Conservation (phyloP, 352 stramenopile species). For the Phytophthora litchii region DNA sequence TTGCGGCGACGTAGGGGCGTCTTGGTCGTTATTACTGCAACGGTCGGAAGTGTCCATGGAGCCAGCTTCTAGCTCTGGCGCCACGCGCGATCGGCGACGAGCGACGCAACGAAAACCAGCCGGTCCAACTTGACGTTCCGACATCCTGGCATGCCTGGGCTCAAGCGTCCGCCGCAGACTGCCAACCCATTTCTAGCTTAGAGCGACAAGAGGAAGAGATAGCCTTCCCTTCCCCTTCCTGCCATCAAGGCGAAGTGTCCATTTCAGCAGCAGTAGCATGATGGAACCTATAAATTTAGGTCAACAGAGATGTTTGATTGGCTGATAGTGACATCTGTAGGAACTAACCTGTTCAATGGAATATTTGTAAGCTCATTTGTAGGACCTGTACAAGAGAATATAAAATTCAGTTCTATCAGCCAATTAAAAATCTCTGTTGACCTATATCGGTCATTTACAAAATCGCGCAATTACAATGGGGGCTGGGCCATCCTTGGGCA, state of each 20-base stretch:
- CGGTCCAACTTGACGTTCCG: slow-evolving; percentile 22
- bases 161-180: slow-evolving; percentile 2
- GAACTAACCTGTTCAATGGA: too few relatives aligned
- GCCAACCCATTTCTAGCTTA: slow-evolving; percentile 11
- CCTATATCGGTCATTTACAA: too few relatives aligned
- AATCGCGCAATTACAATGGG: slow-evolving; percentile 34
- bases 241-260: too few relatives aligned
- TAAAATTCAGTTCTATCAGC: neutral
- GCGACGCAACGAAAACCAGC: slow-evolving; percentile 16
- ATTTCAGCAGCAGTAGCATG: too few relatives aligned
- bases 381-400: too few relatives aligned
- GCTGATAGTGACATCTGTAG: too few relatives aligned
- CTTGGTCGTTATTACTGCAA: slow-evolving; percentile 19
- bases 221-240: neutral
- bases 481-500: slow-evolving; percentile 51
- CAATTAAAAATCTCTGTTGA: slow-evolving; percentile 8
- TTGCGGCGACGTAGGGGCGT: neutral
- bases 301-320: too few relatives aligned
- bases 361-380: too few relatives aligned
- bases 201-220: neutral
- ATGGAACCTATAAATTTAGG: too few relatives aligned
- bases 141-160: slow-evolving; percentile 4
- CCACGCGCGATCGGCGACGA: slow-evolving; percentile 21
- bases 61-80: slow-evolving; percentile 19
- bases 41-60: slow-evolving; percentile 3